Conservation (phyloP, 306 rosid genomes). For the Citrullus colocynthis region DNA sequence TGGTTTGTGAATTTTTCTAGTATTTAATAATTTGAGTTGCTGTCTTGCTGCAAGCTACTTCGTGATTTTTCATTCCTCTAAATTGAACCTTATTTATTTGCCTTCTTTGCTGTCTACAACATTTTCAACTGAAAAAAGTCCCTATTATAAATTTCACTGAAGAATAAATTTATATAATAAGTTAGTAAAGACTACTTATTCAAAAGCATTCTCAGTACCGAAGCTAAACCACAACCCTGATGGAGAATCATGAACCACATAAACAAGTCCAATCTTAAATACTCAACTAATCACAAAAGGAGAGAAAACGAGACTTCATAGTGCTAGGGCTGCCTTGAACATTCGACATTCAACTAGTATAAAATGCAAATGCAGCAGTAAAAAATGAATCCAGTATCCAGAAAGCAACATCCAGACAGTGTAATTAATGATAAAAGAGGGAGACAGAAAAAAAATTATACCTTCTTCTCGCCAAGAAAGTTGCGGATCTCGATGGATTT, state of each 20-base stretch:
- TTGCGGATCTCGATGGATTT: conserved; percentile 58
- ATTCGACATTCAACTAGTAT: background rate
- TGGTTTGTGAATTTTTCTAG: background rate
- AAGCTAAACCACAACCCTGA: background rate
- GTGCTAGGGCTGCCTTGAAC: background rate
- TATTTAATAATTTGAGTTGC: background rate
- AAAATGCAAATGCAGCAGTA: background rate
- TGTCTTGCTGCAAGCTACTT: background rate
- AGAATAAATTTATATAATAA: background rate
- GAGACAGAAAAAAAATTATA: background rate
- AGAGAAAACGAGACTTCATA: background rate
- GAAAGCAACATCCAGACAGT: background rate
- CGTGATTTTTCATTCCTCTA: background rate
- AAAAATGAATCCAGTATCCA: background rate
- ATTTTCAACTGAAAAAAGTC: background rate
- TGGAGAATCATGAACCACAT: background rate
- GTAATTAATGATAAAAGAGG: background rate
- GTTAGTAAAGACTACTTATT: background rate
- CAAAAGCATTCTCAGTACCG: background rate
- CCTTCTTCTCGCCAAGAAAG: conserved; percentile 69
- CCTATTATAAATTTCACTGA: background rate
- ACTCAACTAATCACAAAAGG: background rate
- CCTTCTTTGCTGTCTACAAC: background rate
- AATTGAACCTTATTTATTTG: background rate
- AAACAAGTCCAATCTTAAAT: background rate